Conservation (phyloP, 2,329 filamentous ascomycete genomes). For the Geosmithia flava region DNA sequence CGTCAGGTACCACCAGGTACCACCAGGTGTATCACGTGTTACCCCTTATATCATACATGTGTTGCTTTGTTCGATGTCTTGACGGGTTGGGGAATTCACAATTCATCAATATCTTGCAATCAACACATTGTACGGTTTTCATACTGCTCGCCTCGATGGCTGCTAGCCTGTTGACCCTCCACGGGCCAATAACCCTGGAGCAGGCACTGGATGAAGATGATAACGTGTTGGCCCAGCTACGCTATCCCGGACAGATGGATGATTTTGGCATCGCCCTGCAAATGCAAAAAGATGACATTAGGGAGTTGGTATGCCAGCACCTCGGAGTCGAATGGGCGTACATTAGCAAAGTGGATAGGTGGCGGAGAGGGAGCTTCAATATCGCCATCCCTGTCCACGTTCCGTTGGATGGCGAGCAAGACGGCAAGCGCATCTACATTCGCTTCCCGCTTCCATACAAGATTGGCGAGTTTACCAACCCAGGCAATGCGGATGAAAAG, state of each 20-base stretch:
- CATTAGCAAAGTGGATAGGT: not conserved
- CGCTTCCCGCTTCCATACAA: conserved; percentile 18
- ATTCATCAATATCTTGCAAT: too few relatives aligned
- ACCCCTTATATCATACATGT: too few relatives aligned
- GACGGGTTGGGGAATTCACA: too few relatives aligned
- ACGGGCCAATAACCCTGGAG: not conserved
- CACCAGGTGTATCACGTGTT: too few relatives aligned
- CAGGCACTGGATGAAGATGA: not conserved
- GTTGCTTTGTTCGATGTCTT: too few relatives aligned
- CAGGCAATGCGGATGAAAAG: conserved; percentile 31
- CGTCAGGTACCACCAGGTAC: too few relatives aligned
- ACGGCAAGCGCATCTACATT: conserved; percentile 8
- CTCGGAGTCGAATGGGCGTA: not conserved
- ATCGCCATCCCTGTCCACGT: not conserved
- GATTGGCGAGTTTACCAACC: conserved; percentile 21
- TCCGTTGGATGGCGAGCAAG: not conserved
- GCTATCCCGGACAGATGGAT: not conserved
- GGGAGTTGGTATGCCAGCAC: not conserved
- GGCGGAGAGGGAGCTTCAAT: not conserved
- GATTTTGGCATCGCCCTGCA: not conserved
- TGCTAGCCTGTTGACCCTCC: not conserved
- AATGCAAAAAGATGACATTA: too few relatives aligned
- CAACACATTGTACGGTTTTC: too few relatives aligned
- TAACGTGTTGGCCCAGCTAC: not conserved
- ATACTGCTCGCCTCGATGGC: too few relatives aligned